Evolutionary conservation across 2,329 filamentous ascomycete species (phyloP).

Genomic region (Penicillium sp.): DNA sequence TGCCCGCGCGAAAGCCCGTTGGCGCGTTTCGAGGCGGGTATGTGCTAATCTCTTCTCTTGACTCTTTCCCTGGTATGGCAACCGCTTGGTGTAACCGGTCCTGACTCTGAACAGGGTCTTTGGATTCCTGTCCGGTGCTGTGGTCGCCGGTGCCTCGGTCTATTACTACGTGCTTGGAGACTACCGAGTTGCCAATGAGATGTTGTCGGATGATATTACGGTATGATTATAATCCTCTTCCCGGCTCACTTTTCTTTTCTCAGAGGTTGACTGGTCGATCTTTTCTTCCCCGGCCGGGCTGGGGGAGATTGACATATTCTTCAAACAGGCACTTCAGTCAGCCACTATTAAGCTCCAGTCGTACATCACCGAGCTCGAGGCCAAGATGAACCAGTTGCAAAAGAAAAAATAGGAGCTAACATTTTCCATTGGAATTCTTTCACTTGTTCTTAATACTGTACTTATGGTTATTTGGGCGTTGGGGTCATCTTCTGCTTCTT

Average conservation of each 20-base stretch:
- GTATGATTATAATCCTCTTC: constrained; percentile 57
- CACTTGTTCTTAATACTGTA: constrained; percentile 1
- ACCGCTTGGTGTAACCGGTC: neutral
- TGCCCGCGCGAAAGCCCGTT: constrained; percentile 62
- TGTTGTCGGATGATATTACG: constrained; percentile 92
- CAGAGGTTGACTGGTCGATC: neutral
- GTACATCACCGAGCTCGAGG: constrained; percentile 78
- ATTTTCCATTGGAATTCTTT: neutral
- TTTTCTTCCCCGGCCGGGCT: constrained; percentile 3
- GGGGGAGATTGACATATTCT: constrained; percentile 1
- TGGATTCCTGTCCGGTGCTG: constrained; percentile 84
- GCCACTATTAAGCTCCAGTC: constrained; percentile 82
- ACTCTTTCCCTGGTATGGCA: neutral
- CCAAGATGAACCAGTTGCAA: constrained; percentile 67
- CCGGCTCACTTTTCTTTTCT: neutral
- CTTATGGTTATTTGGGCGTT: constrained; percentile 12
- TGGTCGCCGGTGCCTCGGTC: constrained; percentile 72
- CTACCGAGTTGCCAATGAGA: constrained; percentile 89
- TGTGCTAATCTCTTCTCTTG: constrained; percentile 34
- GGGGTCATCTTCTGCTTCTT: constrained; percentile 6
- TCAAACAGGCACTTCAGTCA: constrained; percentile 71
- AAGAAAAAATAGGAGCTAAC: constrained; percentile 59
- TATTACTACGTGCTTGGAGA: constrained; percentile 93
- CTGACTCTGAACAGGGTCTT: constrained; percentile 62
- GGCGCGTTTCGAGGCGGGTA: constrained; percentile 71